Percentiles rank a stretch among this genome's conserved stretches.
Conservation (phyloP, 2,329 filamentous ascomycete species). For the Diaporthe sp. region DNA sequence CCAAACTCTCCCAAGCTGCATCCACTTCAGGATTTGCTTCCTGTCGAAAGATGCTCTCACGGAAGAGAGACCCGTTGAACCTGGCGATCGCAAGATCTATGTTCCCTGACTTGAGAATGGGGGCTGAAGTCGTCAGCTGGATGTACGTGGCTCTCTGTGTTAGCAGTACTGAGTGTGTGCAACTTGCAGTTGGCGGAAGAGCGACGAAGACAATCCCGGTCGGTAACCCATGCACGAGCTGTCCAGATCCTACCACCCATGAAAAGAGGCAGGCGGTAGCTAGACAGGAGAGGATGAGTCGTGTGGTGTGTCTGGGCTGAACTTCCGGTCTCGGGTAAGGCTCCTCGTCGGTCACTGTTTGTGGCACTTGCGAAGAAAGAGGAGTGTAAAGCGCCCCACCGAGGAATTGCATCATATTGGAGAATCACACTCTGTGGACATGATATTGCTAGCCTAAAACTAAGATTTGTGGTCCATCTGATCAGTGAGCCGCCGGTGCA, state of each 20-base stretch:
- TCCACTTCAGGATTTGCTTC: conserved; percentile 67
- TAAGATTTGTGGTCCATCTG: not conserved
- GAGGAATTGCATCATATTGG: not conserved
- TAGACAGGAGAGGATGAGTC: not conserved
- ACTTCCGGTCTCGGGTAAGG: not conserved
- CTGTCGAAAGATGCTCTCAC: conserved; percentile 66
- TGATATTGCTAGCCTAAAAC: not conserved
- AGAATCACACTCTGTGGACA: too few relatives aligned
- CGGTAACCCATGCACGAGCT: not conserved
- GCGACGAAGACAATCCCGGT: not conserved
- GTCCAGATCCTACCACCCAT: not conserved
- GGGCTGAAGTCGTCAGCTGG: conserved; percentile 44
- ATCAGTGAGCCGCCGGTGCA: not conserved
- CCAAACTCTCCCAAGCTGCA: conserved; percentile 62
- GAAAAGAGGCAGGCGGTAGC: not conserved
- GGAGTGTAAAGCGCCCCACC: not conserved
- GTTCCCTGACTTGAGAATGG: conserved; percentile 51
- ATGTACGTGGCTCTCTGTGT: not conserved
- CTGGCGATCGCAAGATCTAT: conserved; percentile 50
- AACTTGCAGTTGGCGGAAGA: not conserved
- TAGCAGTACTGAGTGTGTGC: not conserved
- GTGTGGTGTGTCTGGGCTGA: not conserved
- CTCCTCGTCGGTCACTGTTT: not conserved
- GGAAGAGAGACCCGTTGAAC: conserved; percentile 71
- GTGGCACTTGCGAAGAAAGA: not conserved